A percentile compares a stretch with the other conserved stretches of the same genome.
These are phyloP conservation scores for Inonotus obliquus DNA, from an alignment of 1,284 basidiomycete species.

Conservation along the genomic window DNA sequence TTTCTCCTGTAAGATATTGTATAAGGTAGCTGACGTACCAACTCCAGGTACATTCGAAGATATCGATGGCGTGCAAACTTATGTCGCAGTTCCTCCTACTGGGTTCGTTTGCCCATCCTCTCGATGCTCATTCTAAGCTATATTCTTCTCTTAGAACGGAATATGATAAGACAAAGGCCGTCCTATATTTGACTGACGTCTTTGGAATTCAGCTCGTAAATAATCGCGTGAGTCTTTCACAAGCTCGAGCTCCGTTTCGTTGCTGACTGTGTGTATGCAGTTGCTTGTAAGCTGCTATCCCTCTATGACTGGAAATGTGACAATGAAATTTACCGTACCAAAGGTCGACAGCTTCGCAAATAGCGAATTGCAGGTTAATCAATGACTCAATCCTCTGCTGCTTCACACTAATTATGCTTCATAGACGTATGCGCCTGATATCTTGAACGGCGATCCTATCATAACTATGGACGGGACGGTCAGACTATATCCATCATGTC, in stretches of 20 bases:
- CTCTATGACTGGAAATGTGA: not conserved
- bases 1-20: not conserved
- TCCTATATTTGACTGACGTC: conserved; percentile 57
- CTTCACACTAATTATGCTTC: not conserved
- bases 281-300: not conserved
- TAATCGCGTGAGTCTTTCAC: conserved; percentile 35
- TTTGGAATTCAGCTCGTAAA: conserved; percentile 62
- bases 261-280: not conserved
- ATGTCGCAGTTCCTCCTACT: conserved; percentile 40
- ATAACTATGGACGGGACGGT: conserved; percentile 35
- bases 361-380: conserved; percentile 59
- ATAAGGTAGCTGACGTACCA: not conserved
- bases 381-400: not conserved
- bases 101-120: conserved; percentile 2
- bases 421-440: conserved; percentile 50
- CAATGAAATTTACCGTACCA: not conserved
- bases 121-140: too few relatives aligned
- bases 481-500: conserved; percentile 13
- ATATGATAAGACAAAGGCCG: conserved; percentile 51
- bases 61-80: conserved; percentile 43
- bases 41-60: conserved; percentile 33
- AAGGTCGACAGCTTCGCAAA: conserved; percentile 64
- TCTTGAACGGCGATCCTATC: conserved; percentile 56
- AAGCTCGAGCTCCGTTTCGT: not conserved
- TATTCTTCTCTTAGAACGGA: not conserved